A percentile compares a stretch with the other conserved stretches of the same genome.
Conservation (phyloP, 192 early-diverging fungal species). For the Diversispora epigaea region DNA sequence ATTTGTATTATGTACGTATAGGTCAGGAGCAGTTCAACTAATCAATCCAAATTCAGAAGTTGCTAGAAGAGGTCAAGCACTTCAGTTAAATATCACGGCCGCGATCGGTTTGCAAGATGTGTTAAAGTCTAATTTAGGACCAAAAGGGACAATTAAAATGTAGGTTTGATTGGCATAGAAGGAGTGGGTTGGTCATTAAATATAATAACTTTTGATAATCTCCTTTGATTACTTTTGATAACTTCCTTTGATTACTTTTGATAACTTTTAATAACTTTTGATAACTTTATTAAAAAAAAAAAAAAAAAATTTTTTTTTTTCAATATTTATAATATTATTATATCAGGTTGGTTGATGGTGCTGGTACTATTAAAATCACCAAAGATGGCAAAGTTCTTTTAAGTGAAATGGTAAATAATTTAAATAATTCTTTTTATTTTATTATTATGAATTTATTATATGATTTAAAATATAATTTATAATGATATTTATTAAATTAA, state of each 20-base stretch:
- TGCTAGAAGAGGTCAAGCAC: slow-evolving; percentile 94
- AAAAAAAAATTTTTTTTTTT: neutral
- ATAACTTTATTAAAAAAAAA: neutral
- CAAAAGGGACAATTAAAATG: slow-evolving; percentile 99
- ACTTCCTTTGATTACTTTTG: too few relatives aligned
- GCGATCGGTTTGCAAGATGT: slow-evolving; percentile 96
- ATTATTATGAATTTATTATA: too few relatives aligned
- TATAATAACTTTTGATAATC: too few relatives aligned
- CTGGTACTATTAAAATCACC: slow-evolving; percentile 94
- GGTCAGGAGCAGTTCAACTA: slow-evolving; percentile 78
- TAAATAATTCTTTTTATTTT: neutral
- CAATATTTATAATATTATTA: neutral
- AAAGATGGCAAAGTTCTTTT: slow-evolving; percentile 99
- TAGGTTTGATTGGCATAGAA: slow-evolving; percentile 27
- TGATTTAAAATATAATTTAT: too few relatives aligned
- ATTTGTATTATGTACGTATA: neutral
- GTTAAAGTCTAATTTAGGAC: slow-evolving; percentile 93
- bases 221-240: too few relatives aligned
- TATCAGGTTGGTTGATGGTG: slow-evolving; percentile 85
- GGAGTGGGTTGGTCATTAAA: too few relatives aligned
- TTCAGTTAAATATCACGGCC: slow-evolving; percentile 93
- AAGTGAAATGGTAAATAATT: slow-evolving; percentile 85
- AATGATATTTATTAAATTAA: neutral
- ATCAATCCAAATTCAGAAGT: slow-evolving; percentile 99
- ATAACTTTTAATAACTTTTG: too few relatives aligned